Evolutionary conservation across 2,329 filamentous ascomycete species (phyloP).

Genomic region (Xylaria hypoxylon): DNA sequence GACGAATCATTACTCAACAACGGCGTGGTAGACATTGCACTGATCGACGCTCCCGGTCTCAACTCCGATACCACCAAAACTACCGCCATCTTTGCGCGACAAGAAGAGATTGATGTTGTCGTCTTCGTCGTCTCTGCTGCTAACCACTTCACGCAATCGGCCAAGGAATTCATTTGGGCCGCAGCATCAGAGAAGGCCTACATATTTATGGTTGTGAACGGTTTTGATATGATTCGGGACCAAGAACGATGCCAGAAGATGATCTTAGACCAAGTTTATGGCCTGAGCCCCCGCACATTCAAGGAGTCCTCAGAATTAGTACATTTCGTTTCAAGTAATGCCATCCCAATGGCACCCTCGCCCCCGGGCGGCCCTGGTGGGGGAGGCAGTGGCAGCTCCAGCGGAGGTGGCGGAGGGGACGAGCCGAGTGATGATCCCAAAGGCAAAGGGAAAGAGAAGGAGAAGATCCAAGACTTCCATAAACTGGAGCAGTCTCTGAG

Average conservation of each 20-base stretch:
- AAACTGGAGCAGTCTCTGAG: conserved; percentile 88
- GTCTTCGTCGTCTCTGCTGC: conserved; percentile 98
- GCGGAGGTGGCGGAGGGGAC: conserved; percentile 67
- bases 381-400: conserved; percentile 64
- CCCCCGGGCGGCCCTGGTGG: conserved; percentile 67
- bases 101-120: conserved; percentile 98
- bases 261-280: conserved; percentile 89
- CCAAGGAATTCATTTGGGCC: conserved; percentile 97
- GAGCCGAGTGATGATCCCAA: conserved; percentile 70
- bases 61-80: conserved; percentile 98
- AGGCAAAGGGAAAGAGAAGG: conserved; percentile 86
- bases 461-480: conserved; percentile 90
- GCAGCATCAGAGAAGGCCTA: conserved; percentile 97
- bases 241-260: conserved; percentile 91
- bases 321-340: conserved; percentile 98
- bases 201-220: conserved; percentile 98
- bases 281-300: conserved; percentile 89
- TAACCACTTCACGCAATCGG: conserved; percentile 97
- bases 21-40: conserved; percentile 95
- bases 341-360: conserved; percentile 78
- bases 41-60: conserved; percentile 95
- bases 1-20: conserved; percentile 97
- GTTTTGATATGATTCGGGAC: conserved; percentile 93
- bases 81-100: conserved; percentile 94
- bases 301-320: conserved; percentile 94